phyloP scores from a whole-genome alignment of 2,329 filamentous ascomycete genomes.

The Biscogniauxia marginata region DNA sequence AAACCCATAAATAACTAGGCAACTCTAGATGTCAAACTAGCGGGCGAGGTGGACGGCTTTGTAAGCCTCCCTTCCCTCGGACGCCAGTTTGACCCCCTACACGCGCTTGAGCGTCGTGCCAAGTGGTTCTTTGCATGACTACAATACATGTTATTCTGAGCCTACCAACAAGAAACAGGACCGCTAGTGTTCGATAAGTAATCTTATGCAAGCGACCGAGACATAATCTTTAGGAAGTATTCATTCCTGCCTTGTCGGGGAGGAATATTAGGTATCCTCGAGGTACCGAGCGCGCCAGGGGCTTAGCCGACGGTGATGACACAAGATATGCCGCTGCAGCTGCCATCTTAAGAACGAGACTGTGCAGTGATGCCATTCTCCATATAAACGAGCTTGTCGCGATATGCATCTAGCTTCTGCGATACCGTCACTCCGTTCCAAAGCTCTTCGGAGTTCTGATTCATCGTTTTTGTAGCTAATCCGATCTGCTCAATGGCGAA shows the following conservation, averaged over 20 bases:
- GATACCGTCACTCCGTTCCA: not conserved
- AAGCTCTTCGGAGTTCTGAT: not conserved
- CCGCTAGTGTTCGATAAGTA: not conserved
- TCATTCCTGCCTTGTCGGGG: not conserved
- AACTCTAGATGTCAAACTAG: not conserved
- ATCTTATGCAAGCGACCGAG: not conserved
- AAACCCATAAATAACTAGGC: too few relatives aligned
- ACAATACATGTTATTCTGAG: not conserved
- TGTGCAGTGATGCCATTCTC: not conserved
- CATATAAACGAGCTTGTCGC: not conserved
- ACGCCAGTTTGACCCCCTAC: not conserved
- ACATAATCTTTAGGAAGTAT: not conserved
- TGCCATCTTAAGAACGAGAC: not conserved
- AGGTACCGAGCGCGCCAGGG: too few relatives aligned
- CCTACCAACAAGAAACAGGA: not conserved
- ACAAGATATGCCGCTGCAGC: not conserved
- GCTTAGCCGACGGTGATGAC: too few relatives aligned
- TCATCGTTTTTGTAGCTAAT: not conserved
- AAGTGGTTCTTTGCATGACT: not conserved
- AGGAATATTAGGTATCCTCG: not conserved
- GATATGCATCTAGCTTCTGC: not conserved
- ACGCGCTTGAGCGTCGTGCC: not conserved
- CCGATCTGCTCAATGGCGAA: conserved; percentile 6
- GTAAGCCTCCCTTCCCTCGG: not conserved
- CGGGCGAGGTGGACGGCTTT: not conserved